Evolutionary conservation across 83 land plant genomes (phyloP).

Genomic region (Picea abies): DNA sequence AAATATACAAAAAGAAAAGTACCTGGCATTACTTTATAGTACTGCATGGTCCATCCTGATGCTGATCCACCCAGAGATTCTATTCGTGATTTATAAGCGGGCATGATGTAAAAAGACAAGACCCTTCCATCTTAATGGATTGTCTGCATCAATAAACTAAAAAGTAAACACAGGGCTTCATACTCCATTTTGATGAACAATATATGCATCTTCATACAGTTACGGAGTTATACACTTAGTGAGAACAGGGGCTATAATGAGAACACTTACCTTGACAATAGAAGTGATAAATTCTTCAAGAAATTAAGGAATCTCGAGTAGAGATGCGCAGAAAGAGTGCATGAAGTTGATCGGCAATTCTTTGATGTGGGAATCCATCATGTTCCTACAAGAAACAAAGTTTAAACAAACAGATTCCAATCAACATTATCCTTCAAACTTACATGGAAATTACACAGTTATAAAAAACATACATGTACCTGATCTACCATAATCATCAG

Average conservation of each 20-base stretch:
- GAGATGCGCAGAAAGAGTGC: constrained; percentile 95
- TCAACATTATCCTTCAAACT: neutral
- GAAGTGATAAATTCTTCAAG: constrained; percentile 94
- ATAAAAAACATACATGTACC: constrained; percentile 36
- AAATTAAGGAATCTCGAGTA: constrained; percentile 85
- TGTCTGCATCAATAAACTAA: constrained; percentile 49
- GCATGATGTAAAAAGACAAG: constrained; percentile 86
- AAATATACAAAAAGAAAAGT: neutral
- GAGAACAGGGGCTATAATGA: neutral
- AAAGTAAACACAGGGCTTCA: neutral
- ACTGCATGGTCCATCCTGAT: constrained; percentile 57
- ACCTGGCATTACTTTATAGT: constrained; percentile 90
- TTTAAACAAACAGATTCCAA: too few relatives aligned
- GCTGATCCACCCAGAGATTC: constrained; percentile 70
- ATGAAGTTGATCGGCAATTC: constrained; percentile 93
- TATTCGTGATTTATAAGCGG: constrained; percentile 87
- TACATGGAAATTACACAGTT: neutral
- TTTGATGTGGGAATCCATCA: constrained; percentile 93
- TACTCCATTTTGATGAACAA: neutral
- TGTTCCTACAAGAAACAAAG: constrained; percentile 64
- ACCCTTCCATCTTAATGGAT: constrained; percentile 58
- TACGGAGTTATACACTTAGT: too few relatives aligned
- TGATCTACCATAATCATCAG: constrained; percentile 99
- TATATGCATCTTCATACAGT: neutral
- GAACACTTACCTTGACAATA: constrained; percentile 63